These are phyloP conservation scores for Iodosphaeria phyllophila DNA, from an alignment of 2,329 filamentous ascomycete species.

Conservation along the genomic window DNA sequence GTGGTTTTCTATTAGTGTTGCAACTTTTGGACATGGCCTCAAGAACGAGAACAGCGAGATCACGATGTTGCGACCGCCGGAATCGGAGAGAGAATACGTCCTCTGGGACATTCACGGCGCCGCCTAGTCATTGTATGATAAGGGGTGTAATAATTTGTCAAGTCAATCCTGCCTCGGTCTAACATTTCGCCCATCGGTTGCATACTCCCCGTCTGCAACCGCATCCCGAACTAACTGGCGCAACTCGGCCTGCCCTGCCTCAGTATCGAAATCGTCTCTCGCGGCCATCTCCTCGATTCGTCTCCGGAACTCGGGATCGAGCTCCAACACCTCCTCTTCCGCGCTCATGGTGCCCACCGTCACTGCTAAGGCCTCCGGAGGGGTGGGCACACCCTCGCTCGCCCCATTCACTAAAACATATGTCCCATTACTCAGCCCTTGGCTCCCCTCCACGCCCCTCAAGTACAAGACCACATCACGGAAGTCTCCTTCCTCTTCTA, in stretches of 20 bases:
- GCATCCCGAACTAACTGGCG: constrained; percentile 67
- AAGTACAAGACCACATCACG: constrained; percentile 61
- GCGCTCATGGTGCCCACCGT: constrained; percentile 56
- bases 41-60: constrained; percentile 27
- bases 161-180: constrained; percentile 39
- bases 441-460: constrained; percentile 14
- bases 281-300: constrained; percentile 80
- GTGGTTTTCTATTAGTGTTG: constrained; percentile 38
- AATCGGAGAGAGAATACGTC: constrained; percentile 31
- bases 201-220: constrained; percentile 46
- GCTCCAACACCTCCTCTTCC: constrained; percentile 38
- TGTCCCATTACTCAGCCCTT: constrained; percentile 10
- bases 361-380: constrained; percentile 61
- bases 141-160: constrained; percentile 4
- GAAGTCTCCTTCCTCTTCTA: constrained; percentile 61
- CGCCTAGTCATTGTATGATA: no score
- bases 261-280: constrained; percentile 65
- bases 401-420: constrained; percentile 17
- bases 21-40: constrained; percentile 27
- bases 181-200: constrained; percentile 44
- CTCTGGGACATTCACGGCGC: constrained; percentile 38
- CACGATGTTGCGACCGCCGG: constrained; percentile 32
- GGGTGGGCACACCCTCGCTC: constrained; percentile 30
- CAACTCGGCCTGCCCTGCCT: constrained; percentile 63
- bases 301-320: constrained; percentile 67